Conservation (phyloP, 2,329 filamentous ascomycete species). For the Allantophomopsis cytisporea region DNA sequence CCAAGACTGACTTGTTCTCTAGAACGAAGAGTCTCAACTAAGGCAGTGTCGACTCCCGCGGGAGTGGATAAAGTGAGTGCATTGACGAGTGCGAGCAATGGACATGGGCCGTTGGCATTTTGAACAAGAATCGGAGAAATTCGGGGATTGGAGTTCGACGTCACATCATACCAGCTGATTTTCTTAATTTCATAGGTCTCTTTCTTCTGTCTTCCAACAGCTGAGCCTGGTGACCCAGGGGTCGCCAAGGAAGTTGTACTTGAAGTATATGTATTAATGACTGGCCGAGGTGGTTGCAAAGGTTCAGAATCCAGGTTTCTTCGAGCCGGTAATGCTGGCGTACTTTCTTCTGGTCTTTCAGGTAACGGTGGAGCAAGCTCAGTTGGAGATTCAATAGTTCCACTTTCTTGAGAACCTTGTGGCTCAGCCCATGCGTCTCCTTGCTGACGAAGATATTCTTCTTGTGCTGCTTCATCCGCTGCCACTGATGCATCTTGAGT, state of each 20-base stretch:
- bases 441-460: conserved; percentile 7
- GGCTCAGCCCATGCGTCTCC: conserved; percentile 14
- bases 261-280: conserved; percentile 4
- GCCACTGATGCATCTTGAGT: neutral
- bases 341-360: conserved; percentile 6
- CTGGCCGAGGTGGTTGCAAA: conserved; percentile 12
- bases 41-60: conserved; percentile 47
- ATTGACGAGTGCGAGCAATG: conserved; percentile 84
- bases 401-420: conserved; percentile 11
- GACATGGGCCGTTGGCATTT: conserved; percentile 90
- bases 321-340: conserved; percentile 14
- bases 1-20: conserved; percentile 82
- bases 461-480: neutral
- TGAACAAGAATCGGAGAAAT: conserved; percentile 83
- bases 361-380: conserved; percentile 1
- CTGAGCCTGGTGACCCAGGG: conserved; percentile 2
- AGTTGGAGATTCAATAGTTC: conserved; percentile 5
- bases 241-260: conserved; percentile 5
- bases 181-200: conserved; percentile 93
- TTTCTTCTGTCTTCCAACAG: conserved; percentile 12
- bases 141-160: conserved; percentile 44
- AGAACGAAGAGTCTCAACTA: conserved; percentile 64
- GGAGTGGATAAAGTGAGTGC: conserved; percentile 76
- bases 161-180: conserved; percentile 68
- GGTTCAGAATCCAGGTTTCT: conserved; percentile 8